phyloP scores from a whole-genome alignment of 1,284 basidiomycete species.

The Ustilago xerochloae region DNA sequence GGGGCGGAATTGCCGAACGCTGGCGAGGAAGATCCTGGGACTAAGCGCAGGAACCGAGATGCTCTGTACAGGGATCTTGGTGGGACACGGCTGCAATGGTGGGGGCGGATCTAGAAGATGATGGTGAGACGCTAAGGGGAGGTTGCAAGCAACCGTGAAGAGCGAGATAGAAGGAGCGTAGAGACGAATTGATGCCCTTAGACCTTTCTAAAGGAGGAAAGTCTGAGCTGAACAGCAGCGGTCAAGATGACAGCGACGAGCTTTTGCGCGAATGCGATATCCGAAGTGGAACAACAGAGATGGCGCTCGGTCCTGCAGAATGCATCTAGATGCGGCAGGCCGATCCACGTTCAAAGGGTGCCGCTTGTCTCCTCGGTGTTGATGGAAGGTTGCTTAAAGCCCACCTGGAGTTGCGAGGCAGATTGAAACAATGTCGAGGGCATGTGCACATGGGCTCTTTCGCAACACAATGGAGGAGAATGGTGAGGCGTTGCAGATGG shows the following conservation, averaged over 20 bases:
- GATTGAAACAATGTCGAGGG: too few relatives aligned
- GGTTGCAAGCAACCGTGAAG: background rate
- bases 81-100: background rate
- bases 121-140: background rate
- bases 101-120: background rate
- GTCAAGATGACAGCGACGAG: background rate
- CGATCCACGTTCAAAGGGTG: background rate
- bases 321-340: background rate
- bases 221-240: background rate
- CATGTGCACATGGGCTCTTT: too few relatives aligned
- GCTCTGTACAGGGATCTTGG: background rate
- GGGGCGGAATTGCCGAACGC: background rate
- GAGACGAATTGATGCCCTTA: conserved; percentile 1
- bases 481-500: too few relatives aligned
- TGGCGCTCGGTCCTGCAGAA: conserved; percentile 5
- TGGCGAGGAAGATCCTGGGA: background rate
- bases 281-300: conserved; percentile 1
- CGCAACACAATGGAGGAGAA: too few relatives aligned
- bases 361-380: too few relatives aligned
- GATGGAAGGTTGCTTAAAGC: too few relatives aligned
- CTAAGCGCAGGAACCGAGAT: background rate
- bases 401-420: too few relatives aligned
- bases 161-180: conserved; percentile 26
- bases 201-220: background rate
- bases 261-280: too few relatives aligned